Evolutionary conservation across 176 grass and related monocot species (phyloP).

Genomic region (Microstegium vimineum): DNA sequence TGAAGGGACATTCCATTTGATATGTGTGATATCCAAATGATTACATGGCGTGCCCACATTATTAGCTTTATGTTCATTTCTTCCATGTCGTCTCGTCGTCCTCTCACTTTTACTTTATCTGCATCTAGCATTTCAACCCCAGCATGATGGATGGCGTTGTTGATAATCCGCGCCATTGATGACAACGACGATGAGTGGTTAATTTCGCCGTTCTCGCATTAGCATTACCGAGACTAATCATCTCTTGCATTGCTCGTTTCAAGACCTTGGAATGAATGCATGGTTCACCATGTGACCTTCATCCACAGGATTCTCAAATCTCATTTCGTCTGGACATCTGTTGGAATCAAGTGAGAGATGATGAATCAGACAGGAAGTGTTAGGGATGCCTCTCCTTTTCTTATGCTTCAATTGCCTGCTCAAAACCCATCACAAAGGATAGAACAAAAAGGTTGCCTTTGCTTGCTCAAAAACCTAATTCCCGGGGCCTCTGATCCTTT

Average conservation of each 20-base stretch:
- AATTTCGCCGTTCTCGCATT: neutral
- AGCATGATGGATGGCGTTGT: constrained; percentile 31
- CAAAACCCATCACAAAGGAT: neutral
- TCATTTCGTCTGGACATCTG: neutral
- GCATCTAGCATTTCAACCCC: neutral
- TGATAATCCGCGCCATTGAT: constrained; percentile 19
- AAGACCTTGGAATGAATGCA: constrained; percentile 28
- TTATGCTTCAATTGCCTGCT: neutral
- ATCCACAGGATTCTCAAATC: too few relatives aligned
- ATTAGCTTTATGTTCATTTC: constrained; percentile 1
- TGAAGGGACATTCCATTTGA: constrained; percentile 27
- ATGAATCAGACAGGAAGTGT: neutral
- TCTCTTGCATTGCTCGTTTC: neutral
- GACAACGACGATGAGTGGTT: neutral
- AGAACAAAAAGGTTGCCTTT: neutral
- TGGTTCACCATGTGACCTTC: constrained; percentile 31
- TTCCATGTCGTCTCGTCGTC: constrained; percentile 1
- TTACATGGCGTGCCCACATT: constrained; percentile 26
- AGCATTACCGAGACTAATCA: constrained; percentile 52
- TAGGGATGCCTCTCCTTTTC: neutral
- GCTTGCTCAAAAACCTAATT: constrained; percentile 1
- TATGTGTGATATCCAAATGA: constrained; percentile 45
- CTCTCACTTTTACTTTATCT: neutral
- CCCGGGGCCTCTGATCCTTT: neutral
- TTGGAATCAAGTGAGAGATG: neutral